phyloP scores from a whole-genome alignment of 169 alveolate genomes.

The Cryptosporidium canis region DNA sequence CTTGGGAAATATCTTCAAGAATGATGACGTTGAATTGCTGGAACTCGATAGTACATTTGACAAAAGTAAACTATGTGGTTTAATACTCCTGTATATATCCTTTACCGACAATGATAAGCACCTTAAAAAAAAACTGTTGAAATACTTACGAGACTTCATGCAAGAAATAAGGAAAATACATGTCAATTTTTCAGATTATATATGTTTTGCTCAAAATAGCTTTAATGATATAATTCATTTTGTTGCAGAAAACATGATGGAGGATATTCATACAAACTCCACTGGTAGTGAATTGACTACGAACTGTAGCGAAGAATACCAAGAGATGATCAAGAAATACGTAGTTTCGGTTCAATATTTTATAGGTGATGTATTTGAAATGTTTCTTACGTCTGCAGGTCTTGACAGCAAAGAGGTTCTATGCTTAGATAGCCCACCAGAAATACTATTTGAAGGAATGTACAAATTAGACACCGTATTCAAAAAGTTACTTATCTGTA shows the following conservation, averaged over 20 bases:
- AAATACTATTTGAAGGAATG: not conserved
- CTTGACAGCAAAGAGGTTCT: not conserved
- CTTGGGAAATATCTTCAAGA: not conserved
- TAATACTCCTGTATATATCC: not conserved
- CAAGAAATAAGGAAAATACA: not conserved
- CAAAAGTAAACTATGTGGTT: not conserved
- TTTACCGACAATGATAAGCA: not conserved
- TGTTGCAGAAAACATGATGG: not conserved
- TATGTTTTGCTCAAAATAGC: not conserved
- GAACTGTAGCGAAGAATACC: not conserved
- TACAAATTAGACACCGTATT: not conserved
- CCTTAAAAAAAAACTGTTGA: not conserved
- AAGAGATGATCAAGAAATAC: not conserved
- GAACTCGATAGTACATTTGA: not conserved
- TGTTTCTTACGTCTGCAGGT: not conserved
- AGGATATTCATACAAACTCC: not conserved
- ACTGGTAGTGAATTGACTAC: not conserved
- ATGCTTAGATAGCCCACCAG: not conserved
- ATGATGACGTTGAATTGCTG: not conserved
- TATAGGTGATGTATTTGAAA: conserved; percentile 11
- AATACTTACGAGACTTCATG: not conserved
- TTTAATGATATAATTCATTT: not conserved
- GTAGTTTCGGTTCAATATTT: not conserved
- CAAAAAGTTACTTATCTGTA: not conserved
- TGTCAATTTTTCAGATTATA: not conserved